Percentiles rank a stretch among this genome's conserved stretches.
Conservation (phyloP, 1,284 basidiomycete species). For the Cronartium quercuum region DNA sequence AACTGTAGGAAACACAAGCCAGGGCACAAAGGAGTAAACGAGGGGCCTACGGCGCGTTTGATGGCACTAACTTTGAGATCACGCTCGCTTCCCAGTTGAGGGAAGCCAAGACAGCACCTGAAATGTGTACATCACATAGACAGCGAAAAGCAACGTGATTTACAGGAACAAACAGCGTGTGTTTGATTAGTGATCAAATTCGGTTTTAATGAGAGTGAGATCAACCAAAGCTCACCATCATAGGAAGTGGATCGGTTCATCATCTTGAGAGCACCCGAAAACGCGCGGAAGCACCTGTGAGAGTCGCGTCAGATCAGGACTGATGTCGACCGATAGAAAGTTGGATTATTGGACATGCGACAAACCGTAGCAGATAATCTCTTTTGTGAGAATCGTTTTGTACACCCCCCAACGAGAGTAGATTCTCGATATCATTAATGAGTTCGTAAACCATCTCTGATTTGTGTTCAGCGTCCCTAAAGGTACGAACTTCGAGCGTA, state of each 20-base stretch:
- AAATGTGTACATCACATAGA: no score
- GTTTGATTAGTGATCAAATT: no score
- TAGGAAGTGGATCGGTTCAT: conserved; percentile 31
- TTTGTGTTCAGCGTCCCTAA: conserved; percentile 32
- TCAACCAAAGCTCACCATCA: conserved; percentile 15
- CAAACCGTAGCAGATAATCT: conserved; percentile 27
- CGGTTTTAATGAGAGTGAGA: neutral
- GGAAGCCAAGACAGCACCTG: conserved; percentile 28
- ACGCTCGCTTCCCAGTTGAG: conserved; percentile 35
- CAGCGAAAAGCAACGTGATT: no score
- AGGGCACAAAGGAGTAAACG: neutral
- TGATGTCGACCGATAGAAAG: neutral
- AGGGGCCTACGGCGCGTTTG: neutral
- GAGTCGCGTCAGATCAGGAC: neutral
- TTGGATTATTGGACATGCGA: neutral
- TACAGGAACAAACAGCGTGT: no score
- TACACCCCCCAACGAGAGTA: conserved; percentile 16
- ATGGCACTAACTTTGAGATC: conserved; percentile 36
- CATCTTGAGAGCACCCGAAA: conserved; percentile 29
- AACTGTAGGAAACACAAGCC: no score
- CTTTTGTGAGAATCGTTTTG: conserved; percentile 12
- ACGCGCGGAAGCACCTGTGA: conserved; percentile 30
- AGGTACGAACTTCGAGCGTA: conserved; percentile 20
- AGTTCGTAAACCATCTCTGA: conserved; percentile 31
- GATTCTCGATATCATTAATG: conserved; percentile 20